phyloP scores from a whole-genome alignment of 2,329 filamentous ascomycete species.

The Penicillium sp. region DNA sequence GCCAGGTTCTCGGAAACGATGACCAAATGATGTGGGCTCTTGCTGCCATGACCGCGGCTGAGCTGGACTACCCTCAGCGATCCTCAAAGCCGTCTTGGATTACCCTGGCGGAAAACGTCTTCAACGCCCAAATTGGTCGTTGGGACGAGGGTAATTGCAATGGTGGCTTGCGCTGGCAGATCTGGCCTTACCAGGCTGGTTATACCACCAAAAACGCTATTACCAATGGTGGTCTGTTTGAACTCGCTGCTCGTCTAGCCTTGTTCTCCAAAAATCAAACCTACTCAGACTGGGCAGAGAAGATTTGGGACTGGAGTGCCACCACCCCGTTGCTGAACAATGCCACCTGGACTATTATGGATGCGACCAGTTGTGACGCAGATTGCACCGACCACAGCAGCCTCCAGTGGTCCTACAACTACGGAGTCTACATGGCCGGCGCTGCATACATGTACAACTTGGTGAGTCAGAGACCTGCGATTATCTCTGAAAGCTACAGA shows the following conservation, averaged over 20 bases:
- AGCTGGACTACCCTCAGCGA: slow-evolving; percentile 75
- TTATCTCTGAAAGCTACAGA: background rate
- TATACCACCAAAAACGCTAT: slow-evolving; percentile 17
- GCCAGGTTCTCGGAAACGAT: slow-evolving; percentile 62
- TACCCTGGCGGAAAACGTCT: slow-evolving; percentile 21
- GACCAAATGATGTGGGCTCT: slow-evolving; percentile 66
- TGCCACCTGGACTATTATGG: slow-evolving; percentile 8
- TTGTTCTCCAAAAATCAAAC: slow-evolving; percentile 21
- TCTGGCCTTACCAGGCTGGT: slow-evolving; percentile 42
- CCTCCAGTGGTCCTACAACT: slow-evolving; percentile 61
- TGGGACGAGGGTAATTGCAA: slow-evolving; percentile 21
- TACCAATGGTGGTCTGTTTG: slow-evolving; percentile 22
- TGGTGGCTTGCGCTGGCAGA: slow-evolving; percentile 24
- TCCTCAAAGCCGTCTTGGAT: slow-evolving; percentile 47
- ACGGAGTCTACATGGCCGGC: slow-evolving; percentile 58
- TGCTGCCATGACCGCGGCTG: slow-evolving; percentile 75
- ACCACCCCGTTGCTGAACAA: slow-evolving; percentile 11
- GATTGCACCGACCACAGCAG: slow-evolving; percentile 58
- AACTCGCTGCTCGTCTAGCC: slow-evolving; percentile 21
- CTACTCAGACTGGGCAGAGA: slow-evolving; percentile 24
- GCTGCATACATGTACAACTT: slow-evolving; percentile 72
- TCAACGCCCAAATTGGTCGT: slow-evolving; percentile 16
- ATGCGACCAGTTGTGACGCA: slow-evolving; percentile 50
- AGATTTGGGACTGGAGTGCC: slow-evolving; percentile 25
- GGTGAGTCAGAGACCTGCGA: slow-evolving; percentile 42